A percentile compares a stretch with the other conserved stretches of the same genome.
These are phyloP conservation scores for Yamadazyma insecticola DNA, from an alignment of 805 yeast genomes.

Conservation along the genomic window DNA sequence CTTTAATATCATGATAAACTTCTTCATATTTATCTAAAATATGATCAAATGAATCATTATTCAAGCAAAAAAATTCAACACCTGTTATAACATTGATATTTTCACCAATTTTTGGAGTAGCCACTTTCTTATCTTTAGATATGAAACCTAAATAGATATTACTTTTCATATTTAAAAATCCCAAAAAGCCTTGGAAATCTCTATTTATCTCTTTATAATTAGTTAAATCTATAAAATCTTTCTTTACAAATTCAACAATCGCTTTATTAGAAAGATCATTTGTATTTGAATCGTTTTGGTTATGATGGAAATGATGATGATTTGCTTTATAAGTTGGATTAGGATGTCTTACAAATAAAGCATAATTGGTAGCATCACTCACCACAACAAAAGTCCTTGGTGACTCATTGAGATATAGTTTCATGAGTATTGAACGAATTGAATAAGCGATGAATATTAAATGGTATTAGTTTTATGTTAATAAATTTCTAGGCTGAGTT, in stretches of 20 bases:
- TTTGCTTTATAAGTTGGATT: constrained; percentile 19
- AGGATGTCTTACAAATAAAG: constrained; percentile 55
- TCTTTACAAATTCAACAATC: constrained; percentile 50
- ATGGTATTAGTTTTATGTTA: too few species aligned
- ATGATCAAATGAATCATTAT: constrained; percentile 51
- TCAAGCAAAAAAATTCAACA: constrained; percentile 63
- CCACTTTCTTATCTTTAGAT: constrained; percentile 51
- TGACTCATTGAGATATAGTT: constrained; percentile 52
- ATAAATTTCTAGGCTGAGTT: too few species aligned
- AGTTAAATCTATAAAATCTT: constrained; percentile 30
- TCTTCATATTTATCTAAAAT: too few species aligned
- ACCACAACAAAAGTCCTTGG: constrained; percentile 71
- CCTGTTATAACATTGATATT: constrained; percentile 50
- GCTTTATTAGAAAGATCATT: too few species aligned
- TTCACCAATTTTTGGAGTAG: constrained; percentile 54
- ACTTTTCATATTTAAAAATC: constrained; percentile 53
- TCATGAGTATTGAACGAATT: constrained; percentile 35
- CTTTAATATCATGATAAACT: constrained; percentile 8
- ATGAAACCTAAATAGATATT: constrained; percentile 55
- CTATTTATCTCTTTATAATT: constrained; percentile 39
- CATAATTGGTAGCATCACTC: constrained; percentile 52
- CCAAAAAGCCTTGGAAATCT: constrained; percentile 53
- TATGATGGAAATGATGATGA: constrained; percentile 3
- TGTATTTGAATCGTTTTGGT: background rate
- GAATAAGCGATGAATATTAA: background rate